These are phyloP conservation scores for Gleditsia sinensis DNA, from an alignment of 306 rosid species.

Conservation along the genomic window DNA sequence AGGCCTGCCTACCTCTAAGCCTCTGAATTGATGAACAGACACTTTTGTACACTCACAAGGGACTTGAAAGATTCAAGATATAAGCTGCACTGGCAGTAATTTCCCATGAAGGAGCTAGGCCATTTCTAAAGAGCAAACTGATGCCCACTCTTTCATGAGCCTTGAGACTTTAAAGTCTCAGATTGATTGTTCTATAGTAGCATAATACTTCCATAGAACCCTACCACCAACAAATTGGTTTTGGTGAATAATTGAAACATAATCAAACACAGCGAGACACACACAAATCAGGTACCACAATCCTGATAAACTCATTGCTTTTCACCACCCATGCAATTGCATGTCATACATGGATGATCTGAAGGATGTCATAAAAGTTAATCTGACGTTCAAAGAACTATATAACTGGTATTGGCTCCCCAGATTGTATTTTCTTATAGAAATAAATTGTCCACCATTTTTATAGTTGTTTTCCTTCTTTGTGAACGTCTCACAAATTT, in stretches of 20 bases:
- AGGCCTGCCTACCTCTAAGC: background rate
- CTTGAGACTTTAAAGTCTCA: background rate
- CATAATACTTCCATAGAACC: constrained; percentile 16
- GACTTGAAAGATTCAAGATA: background rate
- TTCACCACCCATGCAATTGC: background rate
- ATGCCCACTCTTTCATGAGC: background rate
- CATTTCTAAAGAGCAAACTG: background rate
- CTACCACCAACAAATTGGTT: background rate
- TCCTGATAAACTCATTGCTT: background rate
- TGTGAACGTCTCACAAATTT: background rate
- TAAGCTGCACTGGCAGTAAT: background rate
- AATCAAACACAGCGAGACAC: background rate
- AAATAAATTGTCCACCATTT: constrained; percentile 10
- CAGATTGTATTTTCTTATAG: background rate
- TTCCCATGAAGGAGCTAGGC: background rate
- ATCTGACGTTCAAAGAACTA: background rate
- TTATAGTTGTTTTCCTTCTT: background rate
- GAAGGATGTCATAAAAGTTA: background rate
- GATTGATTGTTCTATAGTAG: background rate
- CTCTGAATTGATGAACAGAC: constrained; percentile 3
- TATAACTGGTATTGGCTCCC: background rate
- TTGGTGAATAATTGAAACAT: background rate
- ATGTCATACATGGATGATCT: too few relatives aligned
- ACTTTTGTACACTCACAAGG: background rate
- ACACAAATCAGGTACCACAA: background rate